Conservation (phyloP, 1,139 yeast species). For the Yamadazyma spencermartinsiae region DNA sequence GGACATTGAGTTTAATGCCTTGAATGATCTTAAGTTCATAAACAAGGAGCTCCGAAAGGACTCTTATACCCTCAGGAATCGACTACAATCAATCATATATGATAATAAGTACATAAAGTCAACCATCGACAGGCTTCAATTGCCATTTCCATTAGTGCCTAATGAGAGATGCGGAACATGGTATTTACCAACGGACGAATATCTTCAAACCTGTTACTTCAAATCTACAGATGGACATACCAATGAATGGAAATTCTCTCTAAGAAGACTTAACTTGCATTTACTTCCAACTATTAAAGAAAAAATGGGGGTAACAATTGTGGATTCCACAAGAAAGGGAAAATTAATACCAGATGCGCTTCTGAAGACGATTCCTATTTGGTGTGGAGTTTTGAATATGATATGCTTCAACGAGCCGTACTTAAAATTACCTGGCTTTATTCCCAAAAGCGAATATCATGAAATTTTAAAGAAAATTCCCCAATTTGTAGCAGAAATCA, state of each 20-base stretch:
- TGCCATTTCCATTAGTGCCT: slow-evolving; percentile 50
- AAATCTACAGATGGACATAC: slow-evolving; percentile 92
- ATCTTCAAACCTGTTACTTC: slow-evolving; percentile 61
- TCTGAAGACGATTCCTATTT: slow-evolving; percentile 82
- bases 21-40: slow-evolving; percentile 23
- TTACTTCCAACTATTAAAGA: slow-evolving; percentile 48
- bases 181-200: slow-evolving; percentile 58
- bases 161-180: slow-evolving; percentile 89
- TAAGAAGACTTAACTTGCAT: slow-evolving; percentile 73
- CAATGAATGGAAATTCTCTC: slow-evolving; percentile 74
- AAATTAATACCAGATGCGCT: slow-evolving; percentile 84
- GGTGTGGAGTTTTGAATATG: slow-evolving; percentile 79
- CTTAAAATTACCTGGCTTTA: slow-evolving; percentile 49
- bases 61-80: slow-evolving; percentile 55
- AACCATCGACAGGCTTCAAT: slow-evolving; percentile 12
- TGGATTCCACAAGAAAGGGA: slow-evolving; percentile 85
- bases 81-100: slow-evolving; percentile 67
- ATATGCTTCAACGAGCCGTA: slow-evolving; percentile 32
- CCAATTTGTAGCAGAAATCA: slow-evolving; percentile 46
- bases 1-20: slow-evolving; percentile 7
- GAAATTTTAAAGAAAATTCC: slow-evolving; percentile 54
- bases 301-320: slow-evolving; percentile 54
- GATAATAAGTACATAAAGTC: slow-evolving; percentile 47
- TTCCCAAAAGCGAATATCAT: slow-evolving; percentile 58
- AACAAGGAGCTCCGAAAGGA: slow-evolving; percentile 49